phyloP scores from a whole-genome alignment of 352 stramenopile species.

The Pythium dissotocum region DNA sequence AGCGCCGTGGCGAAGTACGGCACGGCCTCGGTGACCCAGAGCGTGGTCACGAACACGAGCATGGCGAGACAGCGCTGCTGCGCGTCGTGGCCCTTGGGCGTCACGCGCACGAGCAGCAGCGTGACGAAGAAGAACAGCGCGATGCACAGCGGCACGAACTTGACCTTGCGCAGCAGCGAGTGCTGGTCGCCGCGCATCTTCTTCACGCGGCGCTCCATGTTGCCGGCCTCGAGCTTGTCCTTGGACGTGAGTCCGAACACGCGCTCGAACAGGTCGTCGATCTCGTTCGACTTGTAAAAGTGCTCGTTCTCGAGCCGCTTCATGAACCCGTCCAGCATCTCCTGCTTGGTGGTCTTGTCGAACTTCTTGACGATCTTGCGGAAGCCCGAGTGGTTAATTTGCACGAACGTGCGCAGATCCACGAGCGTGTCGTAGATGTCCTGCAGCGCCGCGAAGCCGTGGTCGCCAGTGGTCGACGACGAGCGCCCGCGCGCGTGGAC shows the following conservation, averaged over 20 bases:
- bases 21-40: slow-evolving; percentile 91
- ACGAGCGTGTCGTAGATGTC: slow-evolving; percentile 90
- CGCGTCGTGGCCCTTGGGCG: slow-evolving; percentile 72
- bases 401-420: slow-evolving; percentile 88
- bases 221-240: slow-evolving; percentile 87
- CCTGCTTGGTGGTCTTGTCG: slow-evolving; percentile 87
- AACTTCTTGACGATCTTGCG: slow-evolving; percentile 95
- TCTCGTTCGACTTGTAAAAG: slow-evolving; percentile 83
- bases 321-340: slow-evolving; percentile 79
- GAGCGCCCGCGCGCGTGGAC: slow-evolving; percentile 66
- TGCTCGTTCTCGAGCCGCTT: slow-evolving; percentile 68
- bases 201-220: slow-evolving; percentile 82
- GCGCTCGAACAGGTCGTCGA: slow-evolving; percentile 74
- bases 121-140: slow-evolving; percentile 75
- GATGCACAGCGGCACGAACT: slow-evolving; percentile 72
- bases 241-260: slow-evolving; percentile 82
- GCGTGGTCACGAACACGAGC: slow-evolving; percentile 87
- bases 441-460: slow-evolving; percentile 80
- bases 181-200: slow-evolving; percentile 84
- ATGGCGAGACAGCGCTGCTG: slow-evolving; percentile 88
- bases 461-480: slow-evolving; percentile 39
- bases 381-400: slow-evolving; percentile 92
- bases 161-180: slow-evolving; percentile 85
- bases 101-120: slow-evolving; percentile 72
- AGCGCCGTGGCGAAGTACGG: slow-evolving; percentile 92